A percentile compares a stretch with the other conserved stretches of the same genome.
Conservation (phyloP, 2,329 filamentous ascomycete species). For the Hypoxylon sp. region DNA sequence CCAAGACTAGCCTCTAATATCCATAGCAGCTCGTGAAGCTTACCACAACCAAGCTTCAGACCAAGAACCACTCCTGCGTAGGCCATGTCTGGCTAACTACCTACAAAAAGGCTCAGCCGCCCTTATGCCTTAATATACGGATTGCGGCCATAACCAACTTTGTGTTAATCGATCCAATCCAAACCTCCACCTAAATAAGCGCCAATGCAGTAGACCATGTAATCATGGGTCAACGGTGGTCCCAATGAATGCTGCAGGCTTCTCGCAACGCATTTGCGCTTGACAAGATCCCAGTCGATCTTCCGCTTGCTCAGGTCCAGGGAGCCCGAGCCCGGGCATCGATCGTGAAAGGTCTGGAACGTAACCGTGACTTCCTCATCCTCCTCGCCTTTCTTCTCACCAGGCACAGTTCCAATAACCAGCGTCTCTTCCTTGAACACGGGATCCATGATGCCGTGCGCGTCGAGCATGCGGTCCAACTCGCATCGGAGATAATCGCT, state of each 20-base stretch:
- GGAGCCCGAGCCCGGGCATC: neutral
- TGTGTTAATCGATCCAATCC: neutral
- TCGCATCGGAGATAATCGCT: neutral
- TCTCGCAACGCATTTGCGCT: neutral
- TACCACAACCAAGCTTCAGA: neutral
- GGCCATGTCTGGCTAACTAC: neutral
- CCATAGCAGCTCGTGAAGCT: neutral
- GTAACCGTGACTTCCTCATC: slow-evolving; percentile 18
- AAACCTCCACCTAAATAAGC: too few species aligned
- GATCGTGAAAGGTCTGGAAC: slow-evolving; percentile 8
- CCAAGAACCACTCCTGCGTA: neutral
- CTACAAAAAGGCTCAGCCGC: too few species aligned
- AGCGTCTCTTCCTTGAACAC: slow-evolving; percentile 9
- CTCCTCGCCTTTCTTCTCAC: neutral
- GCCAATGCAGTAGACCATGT: slow-evolving; percentile 17
- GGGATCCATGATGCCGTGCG: slow-evolving; percentile 2
- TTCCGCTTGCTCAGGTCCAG: neutral
- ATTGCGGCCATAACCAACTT: neutral
- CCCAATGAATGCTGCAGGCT: slow-evolving; percentile 17
- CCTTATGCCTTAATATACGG: too few species aligned
- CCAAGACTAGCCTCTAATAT: neutral
- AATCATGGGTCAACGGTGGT: neutral
- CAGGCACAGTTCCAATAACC: slow-evolving; percentile 10
- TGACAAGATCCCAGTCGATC: neutral
- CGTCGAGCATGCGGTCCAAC: slow-evolving; percentile 13